Percentiles rank a stretch among this genome's conserved stretches.
Conservation (phyloP, 169 alveolate species). For the Cryptosporidium felis region DNA sequence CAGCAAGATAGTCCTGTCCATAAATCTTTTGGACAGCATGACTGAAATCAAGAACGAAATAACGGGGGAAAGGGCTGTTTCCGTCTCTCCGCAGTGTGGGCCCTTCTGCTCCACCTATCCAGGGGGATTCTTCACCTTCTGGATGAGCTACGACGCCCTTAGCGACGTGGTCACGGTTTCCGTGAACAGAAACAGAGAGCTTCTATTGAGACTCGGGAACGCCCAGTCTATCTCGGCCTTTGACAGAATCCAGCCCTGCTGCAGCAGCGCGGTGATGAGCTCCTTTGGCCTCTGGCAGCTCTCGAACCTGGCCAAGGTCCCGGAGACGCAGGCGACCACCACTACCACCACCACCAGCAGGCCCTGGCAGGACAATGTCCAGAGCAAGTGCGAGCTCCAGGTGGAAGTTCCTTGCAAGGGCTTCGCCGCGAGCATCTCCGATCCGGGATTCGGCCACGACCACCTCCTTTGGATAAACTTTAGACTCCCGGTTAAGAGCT, state of each 20-base stretch:
- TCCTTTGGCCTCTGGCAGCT: slow-evolving; percentile 33
- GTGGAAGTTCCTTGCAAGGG: not conserved
- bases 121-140: slow-evolving; percentile 2
- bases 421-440: not conserved
- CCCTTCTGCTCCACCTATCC: slow-evolving; percentile 4
- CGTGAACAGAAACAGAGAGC: not conserved
- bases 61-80: slow-evolving; percentile 13
- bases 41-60: slow-evolving; percentile 13
- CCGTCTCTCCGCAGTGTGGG: slow-evolving; percentile 29
- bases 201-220: not conserved
- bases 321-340: not conserved
- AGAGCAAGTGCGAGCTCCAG: not conserved
- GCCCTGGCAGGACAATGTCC: not conserved
- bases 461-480: slow-evolving; percentile 14
- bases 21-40: not conserved
- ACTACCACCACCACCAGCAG: slow-evolving; percentile 7
- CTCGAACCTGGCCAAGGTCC: not conserved
- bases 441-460: not conserved
- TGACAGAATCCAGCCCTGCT: slow-evolving; percentile 2
- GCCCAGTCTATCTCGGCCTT: not conserved
- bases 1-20: not conserved
- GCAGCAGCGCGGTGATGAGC: not conserved
- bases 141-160: not conserved
- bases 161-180: not conserved
- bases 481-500: not conserved